Evolutionary conservation across 1,284 basidiomycete genomes (phyloP).

Genomic region (Fomitiporia mediterranea): DNA sequence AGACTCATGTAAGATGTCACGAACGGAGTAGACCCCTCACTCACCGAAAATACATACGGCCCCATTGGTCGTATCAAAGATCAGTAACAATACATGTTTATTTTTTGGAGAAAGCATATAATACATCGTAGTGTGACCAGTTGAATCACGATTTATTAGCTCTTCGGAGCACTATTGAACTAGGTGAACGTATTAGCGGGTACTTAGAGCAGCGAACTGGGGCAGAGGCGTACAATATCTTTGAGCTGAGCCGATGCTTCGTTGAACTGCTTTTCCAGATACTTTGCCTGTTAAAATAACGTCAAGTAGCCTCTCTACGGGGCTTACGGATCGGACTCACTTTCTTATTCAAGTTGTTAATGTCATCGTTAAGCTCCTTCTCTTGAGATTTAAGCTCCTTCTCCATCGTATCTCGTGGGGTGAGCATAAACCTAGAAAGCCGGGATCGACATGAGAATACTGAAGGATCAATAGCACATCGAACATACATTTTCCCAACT

Average conservation of each 20-base stretch:
- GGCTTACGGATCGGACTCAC: conserved; percentile 70
- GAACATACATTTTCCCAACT: conserved; percentile 83
- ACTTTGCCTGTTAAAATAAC: conserved; percentile 61
- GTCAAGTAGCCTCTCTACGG: conserved; percentile 58
- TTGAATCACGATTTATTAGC: neutral
- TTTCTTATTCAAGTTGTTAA: conserved; percentile 76
- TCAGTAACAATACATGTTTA: conserved; percentile 4
- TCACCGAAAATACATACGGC: neutral
- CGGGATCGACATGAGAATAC: neutral
- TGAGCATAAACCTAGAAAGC: conserved; percentile 77
- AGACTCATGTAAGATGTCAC: too few relatives aligned
- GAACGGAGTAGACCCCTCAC: too few relatives aligned
- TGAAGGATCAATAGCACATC: neutral
- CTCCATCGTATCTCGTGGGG: conserved; percentile 79
- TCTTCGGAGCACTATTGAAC: conserved; percentile 56
- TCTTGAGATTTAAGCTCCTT: conserved; percentile 68
- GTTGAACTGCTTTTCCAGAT: conserved; percentile 86
- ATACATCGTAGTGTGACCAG: neutral
- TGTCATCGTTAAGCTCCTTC: conserved; percentile 78
- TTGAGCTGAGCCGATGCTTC: conserved; percentile 83
- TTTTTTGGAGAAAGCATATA: neutral
- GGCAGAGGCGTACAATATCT: conserved; percentile 65
- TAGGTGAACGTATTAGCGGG: conserved; percentile 24
- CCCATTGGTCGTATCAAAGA: neutral
- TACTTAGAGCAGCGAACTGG: neutral